phyloP scores from a whole-genome alignment of 1,284 basidiomycete genomes.

The Coniferiporia weirii region DNA sequence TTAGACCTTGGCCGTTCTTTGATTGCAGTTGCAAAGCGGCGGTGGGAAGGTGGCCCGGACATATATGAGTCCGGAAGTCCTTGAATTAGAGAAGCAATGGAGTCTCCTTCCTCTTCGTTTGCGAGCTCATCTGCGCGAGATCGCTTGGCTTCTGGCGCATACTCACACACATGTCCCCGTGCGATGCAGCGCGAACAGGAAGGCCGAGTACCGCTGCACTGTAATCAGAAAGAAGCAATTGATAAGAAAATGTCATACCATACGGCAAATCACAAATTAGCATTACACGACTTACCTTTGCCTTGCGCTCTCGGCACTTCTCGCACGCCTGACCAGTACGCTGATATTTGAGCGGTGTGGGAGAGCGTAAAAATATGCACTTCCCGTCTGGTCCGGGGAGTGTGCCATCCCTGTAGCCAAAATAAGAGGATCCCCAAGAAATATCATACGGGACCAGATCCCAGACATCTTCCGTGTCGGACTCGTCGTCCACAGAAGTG shows the following conservation, averaged over 20 bases:
- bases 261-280: background rate
- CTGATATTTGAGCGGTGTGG: slow-evolving; percentile 37
- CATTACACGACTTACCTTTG: slow-evolving; percentile 31
- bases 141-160: slow-evolving; percentile 28
- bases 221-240: background rate
- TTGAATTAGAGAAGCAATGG: background rate
- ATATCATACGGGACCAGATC: slow-evolving; percentile 40
- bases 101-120: background rate
- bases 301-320: slow-evolving; percentile 41
- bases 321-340: slow-evolving; percentile 39
- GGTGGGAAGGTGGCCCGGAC: background rate
- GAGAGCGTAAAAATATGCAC: slow-evolving; percentile 38
- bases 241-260: background rate
- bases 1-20: slow-evolving; percentile 9
- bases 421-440: slow-evolving; percentile 37
- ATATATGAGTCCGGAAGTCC: background rate
- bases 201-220: slow-evolving; percentile 40
- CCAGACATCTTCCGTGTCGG: slow-evolving; percentile 32
- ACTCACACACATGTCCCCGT: slow-evolving; percentile 37
- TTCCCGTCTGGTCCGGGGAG: slow-evolving; percentile 37
- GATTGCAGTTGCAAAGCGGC: background rate
- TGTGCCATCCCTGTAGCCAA: slow-evolving; percentile 33
- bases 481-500: slow-evolving; percentile 9
- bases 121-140: background rate
- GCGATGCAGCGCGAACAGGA: slow-evolving; percentile 35